Base-by-base conservation (phyloP, 805 yeast genomes). In the Cyberlindnera saturnus region DNA sequence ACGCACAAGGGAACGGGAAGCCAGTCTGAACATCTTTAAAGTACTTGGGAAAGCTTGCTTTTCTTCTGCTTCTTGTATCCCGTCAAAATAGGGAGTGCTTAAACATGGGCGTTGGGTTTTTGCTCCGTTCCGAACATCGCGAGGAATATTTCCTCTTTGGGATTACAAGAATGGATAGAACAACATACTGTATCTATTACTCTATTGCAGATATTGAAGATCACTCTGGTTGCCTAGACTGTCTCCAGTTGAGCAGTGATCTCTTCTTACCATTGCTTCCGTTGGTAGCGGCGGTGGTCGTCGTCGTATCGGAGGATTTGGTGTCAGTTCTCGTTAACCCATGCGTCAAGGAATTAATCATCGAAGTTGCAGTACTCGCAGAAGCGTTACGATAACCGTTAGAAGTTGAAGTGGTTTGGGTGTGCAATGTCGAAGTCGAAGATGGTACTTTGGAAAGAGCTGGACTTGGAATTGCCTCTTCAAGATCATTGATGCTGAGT, bases 11-110 rank as follows among this genome's bases (percentile, higher is more conserved):
- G 64, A 58, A 45, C 67, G 66, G 46, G 70, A 57, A 47, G 77
- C 75, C 45, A 72, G 62, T 72, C 74, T 77, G 59, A 76, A 73
- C 83, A 77, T 77, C 37, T 32, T 32, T 8, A 10, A n/a, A 18
- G 20, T 33, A 33, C 36, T 18, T 23, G 28, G 28, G 28, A 23
- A 23, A 23, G 28, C 28, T 23, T 23, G 28, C 10, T 23, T 8
- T 23, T 23, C 28, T 23, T 23, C 28, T 23, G 5, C 9, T 23
- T 8, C 28, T 23, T 23, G 23, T 19, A 6, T 19, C 5, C 9
- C 28, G 9, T 23, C 28, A 23, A 23, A 23, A 23, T 13, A 23
- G 11, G 28, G 28, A 23, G 28, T 23, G 11, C 11, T 23, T 23
- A 6, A 3, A 11, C 28, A 23, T 23, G 11, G 28, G 28, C 28